Base-by-base conservation (phyloP, 2,329 filamentous ascomycete species). In the Ascochyta viciae-villosae region DNA sequence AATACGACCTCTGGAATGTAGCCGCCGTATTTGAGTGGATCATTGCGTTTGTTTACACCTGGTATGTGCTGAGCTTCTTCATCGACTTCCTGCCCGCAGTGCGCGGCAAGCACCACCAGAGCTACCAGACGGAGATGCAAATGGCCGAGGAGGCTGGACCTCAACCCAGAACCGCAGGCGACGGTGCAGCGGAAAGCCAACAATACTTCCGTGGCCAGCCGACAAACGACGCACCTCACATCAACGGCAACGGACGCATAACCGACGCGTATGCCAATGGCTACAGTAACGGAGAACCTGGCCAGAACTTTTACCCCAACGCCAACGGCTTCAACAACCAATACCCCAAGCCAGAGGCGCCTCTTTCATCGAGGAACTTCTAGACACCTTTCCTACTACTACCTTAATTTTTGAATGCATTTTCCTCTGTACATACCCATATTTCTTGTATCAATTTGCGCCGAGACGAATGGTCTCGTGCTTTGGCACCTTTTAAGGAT, bases 21-120 rank as follows among this genome's bases (percentile, higher is more conserved):
- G 91, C 88, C 35, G 95, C 92, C 6, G 79, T 96, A 48, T 76
- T 97, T 29, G 94, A 98, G 78, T 89, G 86, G 86, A 74, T 86
- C 57, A 87, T 97, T 62, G 86, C 92, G 29, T 87, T 96, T 70
- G 82, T 96, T 71, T 97, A 93, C 78, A 91, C 90, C 49, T 89
- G 93, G 71, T 98, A 96, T 78, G 83, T 96, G 58, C 84, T 94
- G 60, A 92, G 89, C 58, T 98, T 96, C 80, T 84, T 89, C 69
- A 83, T 97, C 72, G 94, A 99, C 77, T 86, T 99, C 45, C 83
- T 90, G 61, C 95, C 95, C 0, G 91, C 91, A 10, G 81, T 89
- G 2, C 81, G 84, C 59, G 89, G 87, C 10, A 85, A 83, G 61
- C 73, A 78, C 62, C 73, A 75, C 57, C 71, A 78, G 55, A 70